Evolutionary conservation across 345 rosid genomes (phyloP), one percentile per base, ranked within the genome.

Genomic region (Linum usitatissimum): DNA sequence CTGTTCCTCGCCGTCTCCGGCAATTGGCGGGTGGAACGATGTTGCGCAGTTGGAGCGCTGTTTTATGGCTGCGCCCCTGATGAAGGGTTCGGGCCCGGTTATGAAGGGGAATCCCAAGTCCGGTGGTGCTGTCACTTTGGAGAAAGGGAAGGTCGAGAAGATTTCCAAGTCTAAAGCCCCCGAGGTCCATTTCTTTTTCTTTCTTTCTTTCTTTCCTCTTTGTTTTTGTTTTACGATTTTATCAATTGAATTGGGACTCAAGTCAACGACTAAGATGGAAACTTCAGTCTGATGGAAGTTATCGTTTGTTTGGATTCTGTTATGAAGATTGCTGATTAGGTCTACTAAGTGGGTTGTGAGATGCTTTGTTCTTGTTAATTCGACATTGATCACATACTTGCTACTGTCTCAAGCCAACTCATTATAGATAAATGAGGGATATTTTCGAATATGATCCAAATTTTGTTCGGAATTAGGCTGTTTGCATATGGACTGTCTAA

Each of bases 141-240:
- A 93, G 74, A 93, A 90, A 63, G 91, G 91, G 69, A 93, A 90
- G 72, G 85, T 89, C 18, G 93, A 83, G 79, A 81, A 87, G 68
- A 73, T 73, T 68, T 53, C 84, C 51, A 70, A 66, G 67, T 75
- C 86, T 45, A 78, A 34, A 34, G 5, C 76, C 67, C 99, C 99
- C 30, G 91, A 93, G 96, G 98, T 92, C 30, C 18, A 14, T 10
- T 34, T 48, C 18, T 36, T 21, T 6, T 39, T 18, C 18, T 60
- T 45, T 21, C 1, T 20, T 56, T 62, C n/a, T 6, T 39, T 18
- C 18, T 60, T 45, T 21, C 1, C 28, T 23, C 28, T 23, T 23
- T 23, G 28, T 23, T 20, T 57, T 62, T 20, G 2, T n/a, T 34
- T 13, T 21, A 38, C 6, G 38, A 1, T 4, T 12, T 60, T 51